A percentile compares a stretch with the other conserved stretches of the same genome.
These are phyloP conservation scores for Dictyostelium intermedium DNA, from an alignment of 78 protist genomes.

Conservation along the genomic window DNA sequence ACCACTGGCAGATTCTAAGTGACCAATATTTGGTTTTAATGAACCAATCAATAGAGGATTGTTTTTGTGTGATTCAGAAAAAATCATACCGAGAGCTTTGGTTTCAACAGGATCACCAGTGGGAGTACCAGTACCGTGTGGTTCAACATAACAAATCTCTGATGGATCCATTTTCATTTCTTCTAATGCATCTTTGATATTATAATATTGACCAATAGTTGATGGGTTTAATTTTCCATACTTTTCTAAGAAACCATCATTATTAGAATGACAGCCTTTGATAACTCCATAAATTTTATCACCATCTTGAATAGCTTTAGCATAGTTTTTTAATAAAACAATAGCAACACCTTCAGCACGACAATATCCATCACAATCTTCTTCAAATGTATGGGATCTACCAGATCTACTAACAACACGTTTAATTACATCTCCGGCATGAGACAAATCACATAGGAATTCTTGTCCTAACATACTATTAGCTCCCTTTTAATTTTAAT, in stretches of 20 bases:
- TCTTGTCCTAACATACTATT: too few species aligned
- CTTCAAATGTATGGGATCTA: too few species aligned
- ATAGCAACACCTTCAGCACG: slow-evolving; percentile 85
- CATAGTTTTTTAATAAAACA: slow-evolving; percentile 30
- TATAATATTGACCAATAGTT: not conserved
- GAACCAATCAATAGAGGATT: slow-evolving; percentile 52
- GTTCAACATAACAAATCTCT: not conserved
- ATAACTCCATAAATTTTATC: slow-evolving; percentile 48
- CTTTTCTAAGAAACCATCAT: too few species aligned
- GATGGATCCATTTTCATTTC: not conserved
- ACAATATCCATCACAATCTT: too few species aligned
- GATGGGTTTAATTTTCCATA: not conserved
- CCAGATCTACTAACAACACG: too few species aligned
- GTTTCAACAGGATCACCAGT: slow-evolving; percentile 90
- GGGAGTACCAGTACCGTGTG: slow-evolving; percentile 35
- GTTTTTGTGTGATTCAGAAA: not conserved
- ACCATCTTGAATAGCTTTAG: not conserved
- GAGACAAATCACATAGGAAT: too few species aligned
- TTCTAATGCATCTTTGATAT: not conserved
- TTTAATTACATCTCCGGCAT: too few species aligned
- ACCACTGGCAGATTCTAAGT: slow-evolving; percentile 86
- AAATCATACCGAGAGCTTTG: slow-evolving; percentile 23
- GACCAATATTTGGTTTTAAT: slow-evolving; percentile 86
- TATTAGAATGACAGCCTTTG: slow-evolving; percentile 8
- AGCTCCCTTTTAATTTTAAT: too few species aligned